Conservation (phyloP, 2,329 filamentous ascomycete species). For the Fusarium ambrosium region DNA sequence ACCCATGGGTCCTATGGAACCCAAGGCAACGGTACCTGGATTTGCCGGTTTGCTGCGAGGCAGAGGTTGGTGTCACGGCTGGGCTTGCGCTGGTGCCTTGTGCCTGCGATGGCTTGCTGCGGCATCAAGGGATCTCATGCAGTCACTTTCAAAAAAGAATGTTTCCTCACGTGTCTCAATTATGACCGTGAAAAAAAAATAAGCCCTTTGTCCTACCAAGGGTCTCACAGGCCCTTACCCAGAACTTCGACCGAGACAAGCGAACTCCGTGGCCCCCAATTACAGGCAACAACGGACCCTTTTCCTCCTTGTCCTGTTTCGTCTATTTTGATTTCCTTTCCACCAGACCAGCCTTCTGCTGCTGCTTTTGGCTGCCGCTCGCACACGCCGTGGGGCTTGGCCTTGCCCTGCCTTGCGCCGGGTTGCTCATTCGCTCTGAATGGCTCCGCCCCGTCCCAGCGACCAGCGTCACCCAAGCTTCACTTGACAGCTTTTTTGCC, state of each 20-base stretch:
- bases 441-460: constrained; percentile 40
- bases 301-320: constrained; percentile 21
- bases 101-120: constrained; percentile 31
- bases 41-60: constrained; percentile 20
- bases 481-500: constrained; percentile 39
- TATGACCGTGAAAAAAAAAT: constrained; percentile 33
- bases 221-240: not conserved
- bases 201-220: constrained; percentile 8
- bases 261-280: constrained; percentile 32
- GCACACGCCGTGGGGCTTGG: constrained; percentile 42
- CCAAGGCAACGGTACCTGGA: constrained; percentile 35
- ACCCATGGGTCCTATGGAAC: constrained; percentile 7
- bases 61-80: constrained; percentile 10
- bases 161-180: constrained; percentile 15
- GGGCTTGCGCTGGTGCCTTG: constrained; percentile 24
- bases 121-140: constrained; percentile 34
- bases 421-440: constrained; percentile 32
- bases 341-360: not conserved
- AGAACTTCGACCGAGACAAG: constrained; percentile 15
- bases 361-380: constrained; percentile 26
- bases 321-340: constrained; percentile 30
- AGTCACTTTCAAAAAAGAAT: constrained; percentile 23
- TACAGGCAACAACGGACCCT: constrained; percentile 34
- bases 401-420: constrained; percentile 35
- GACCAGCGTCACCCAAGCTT: constrained; percentile 29